Base-by-base conservation (phyloP, 116 monocot species). In the Papilionanthe hybrid region DNA sequence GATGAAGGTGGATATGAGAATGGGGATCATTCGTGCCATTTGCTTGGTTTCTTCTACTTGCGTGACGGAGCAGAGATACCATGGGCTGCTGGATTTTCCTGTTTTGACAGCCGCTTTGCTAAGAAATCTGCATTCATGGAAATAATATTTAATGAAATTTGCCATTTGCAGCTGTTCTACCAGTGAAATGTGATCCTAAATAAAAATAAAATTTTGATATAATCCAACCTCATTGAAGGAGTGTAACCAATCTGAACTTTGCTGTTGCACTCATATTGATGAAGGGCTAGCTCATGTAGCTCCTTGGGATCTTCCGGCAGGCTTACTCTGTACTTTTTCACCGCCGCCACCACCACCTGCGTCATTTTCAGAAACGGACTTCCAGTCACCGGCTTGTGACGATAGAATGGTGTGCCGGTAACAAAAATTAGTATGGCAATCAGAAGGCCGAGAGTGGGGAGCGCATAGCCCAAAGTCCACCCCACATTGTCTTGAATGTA, bases 11-110 rank as follows among this genome's bases (percentile, higher is more conserved):
- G 78, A 9, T 2, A 79, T 4, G 17, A 88, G 48, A 29, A 88
- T 65, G 9, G 88, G 88, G 47, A 88, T 72, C 86, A 85, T 78
- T 20, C 72, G 29, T 1, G 86, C 75, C 25, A 88, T 88, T 55
- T 79, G 86, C 57, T 88, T 88, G 10, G 88, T 83, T 77, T 88
- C 88, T 43, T 88, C 88, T 7, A 88, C 83, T 28, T 86, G 81
- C 5, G 83, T 88, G 32, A 86, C 75, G 1, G 83, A 45, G 80
- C 86, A 83, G 23, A 85, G 67, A 1, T n/a, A 28, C 86, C 88
- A 83, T 76, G 43, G 69, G 8, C 30, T 44, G 13, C 45, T 76
- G 7, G 75, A 45, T n/a, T 5, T 5, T 0, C 81, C 80, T 3
- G 44, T 49, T 72, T 50, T 75, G 3, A 88, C 86, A 12, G 88